phyloP scores from a whole-genome alignment of 352 stramenopile species.

The Phytophthora agathidicida region DNA sequence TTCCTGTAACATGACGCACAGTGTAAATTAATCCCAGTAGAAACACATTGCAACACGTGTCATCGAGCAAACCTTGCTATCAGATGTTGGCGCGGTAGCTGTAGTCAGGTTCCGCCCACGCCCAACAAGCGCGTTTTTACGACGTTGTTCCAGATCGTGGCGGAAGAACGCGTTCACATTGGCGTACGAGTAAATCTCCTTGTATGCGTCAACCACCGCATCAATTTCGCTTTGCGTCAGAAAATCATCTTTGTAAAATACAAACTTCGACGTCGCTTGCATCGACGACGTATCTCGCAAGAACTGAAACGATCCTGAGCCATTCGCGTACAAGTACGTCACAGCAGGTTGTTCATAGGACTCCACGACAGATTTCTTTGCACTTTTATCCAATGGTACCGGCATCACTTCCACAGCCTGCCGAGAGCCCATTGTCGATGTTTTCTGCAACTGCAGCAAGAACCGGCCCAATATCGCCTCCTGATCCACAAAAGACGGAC shows the following conservation, averaged over 20 bases:
- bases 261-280: constrained; percentile 58
- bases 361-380: constrained; percentile 67
- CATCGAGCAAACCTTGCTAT: constrained; percentile 61
- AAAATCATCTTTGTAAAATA: constrained; percentile 90
- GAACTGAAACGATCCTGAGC: constrained; percentile 86
- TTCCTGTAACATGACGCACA: constrained; percentile 42
- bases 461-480: constrained; percentile 79
- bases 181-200: constrained; percentile 81
- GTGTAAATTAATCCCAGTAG: neutral
- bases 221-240: constrained; percentile 72
- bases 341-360: constrained; percentile 74
- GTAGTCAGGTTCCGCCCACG: constrained; percentile 30
- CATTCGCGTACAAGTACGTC: constrained; percentile 75
- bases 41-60: neutral
- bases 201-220: constrained; percentile 84
- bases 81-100: constrained; percentile 17
- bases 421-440: constrained; percentile 9
- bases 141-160: constrained; percentile 68
- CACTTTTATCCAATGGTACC: constrained; percentile 33
- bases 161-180: constrained; percentile 81
- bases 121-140: constrained; percentile 53
- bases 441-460: constrained; percentile 58
- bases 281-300: constrained; percentile 54
- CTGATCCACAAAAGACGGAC: constrained; percentile 75
- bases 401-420: constrained; percentile 69